These are phyloP conservation scores for Corchorus olitorius DNA, from an alignment of 345 rosid genomes.

Conservation along the genomic window DNA sequence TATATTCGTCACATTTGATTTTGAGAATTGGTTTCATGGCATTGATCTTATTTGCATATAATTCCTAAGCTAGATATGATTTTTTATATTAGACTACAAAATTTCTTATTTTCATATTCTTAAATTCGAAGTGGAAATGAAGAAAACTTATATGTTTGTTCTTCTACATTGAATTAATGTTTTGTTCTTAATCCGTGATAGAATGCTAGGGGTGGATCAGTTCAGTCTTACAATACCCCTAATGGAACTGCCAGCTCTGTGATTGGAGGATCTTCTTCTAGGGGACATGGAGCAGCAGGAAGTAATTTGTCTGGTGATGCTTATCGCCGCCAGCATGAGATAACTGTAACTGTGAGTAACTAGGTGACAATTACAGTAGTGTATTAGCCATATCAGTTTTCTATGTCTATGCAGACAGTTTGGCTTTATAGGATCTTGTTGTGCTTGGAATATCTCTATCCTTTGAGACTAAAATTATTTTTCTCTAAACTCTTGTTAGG, in stretches of 20 bases:
- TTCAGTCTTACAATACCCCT: conserved; percentile 30
- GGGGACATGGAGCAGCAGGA: conserved; percentile 51
- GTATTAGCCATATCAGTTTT: neutral
- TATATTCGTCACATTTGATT: neutral
- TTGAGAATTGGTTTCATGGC: neutral
- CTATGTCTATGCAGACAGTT: neutral
- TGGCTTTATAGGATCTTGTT: neutral
- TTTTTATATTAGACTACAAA: neutral
- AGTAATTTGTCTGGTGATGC: conserved; percentile 59
- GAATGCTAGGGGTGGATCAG: conserved; percentile 15
- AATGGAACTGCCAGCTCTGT: conserved; percentile 46
- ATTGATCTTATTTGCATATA: no score
- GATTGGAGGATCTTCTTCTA: conserved; percentile 39
- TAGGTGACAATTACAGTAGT: neutral
- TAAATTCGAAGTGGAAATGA: neutral
- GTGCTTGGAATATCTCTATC: neutral
- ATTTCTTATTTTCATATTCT: no score
- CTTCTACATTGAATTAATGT: neutral
- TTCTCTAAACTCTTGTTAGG: conserved; percentile 43
- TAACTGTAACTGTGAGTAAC: conserved; percentile 72
- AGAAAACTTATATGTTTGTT: neutral
- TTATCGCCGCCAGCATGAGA: conserved; percentile 81
- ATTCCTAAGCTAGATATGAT: neutral
- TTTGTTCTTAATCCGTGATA: conserved; percentile 11
- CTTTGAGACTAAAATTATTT: neutral